These are phyloP conservation scores for Urtica urens DNA, from an alignment of 306 rosid genomes.

Conservation along the genomic window DNA sequence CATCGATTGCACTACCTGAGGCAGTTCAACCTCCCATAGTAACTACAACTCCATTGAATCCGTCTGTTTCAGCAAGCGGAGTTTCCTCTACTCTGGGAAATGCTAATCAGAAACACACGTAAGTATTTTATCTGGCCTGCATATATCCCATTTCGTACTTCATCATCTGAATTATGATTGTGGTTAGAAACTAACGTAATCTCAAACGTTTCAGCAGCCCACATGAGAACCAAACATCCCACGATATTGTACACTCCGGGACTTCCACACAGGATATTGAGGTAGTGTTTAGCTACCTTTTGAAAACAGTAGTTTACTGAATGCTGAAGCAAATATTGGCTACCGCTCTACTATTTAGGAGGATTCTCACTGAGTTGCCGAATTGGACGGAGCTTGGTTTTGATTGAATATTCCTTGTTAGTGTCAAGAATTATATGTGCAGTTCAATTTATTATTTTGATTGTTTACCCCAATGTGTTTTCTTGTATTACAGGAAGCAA, in stretches of 20 bases:
- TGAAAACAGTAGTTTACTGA: too few relatives aligned
- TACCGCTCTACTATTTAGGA: too few relatives aligned
- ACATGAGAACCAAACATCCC: conserved; percentile 48
- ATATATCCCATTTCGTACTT: conserved; percentile 3
- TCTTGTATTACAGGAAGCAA: conserved; percentile 52
- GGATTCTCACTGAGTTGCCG: too few relatives aligned
- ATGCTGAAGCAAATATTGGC: too few relatives aligned
- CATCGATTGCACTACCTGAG: conserved; percentile 29
- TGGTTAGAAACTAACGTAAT: conserved; percentile 16
- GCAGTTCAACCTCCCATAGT: conserved; percentile 40
- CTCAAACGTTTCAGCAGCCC: conserved; percentile 26
- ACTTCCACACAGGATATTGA: conserved; percentile 57
- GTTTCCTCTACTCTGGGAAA: conserved; percentile 33
- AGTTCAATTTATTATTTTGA: conserved; percentile 5
- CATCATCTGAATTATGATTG: conserved; percentile 1
- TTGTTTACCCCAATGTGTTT: too few relatives aligned
- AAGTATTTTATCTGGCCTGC: conserved; percentile 18
- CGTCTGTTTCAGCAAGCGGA: conserved; percentile 43
- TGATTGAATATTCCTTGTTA: too few relatives aligned
- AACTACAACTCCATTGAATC: conserved; percentile 28
- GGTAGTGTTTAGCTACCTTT: conserved; percentile 32
- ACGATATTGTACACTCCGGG: conserved; percentile 42
- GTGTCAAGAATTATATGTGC: too few relatives aligned
- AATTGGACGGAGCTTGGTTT: too few relatives aligned
- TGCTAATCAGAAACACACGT: conserved; percentile 42